phyloP scores from a whole-genome alignment of 2,329 filamentous ascomycete genomes.

The Claviceps monticola region DNA sequence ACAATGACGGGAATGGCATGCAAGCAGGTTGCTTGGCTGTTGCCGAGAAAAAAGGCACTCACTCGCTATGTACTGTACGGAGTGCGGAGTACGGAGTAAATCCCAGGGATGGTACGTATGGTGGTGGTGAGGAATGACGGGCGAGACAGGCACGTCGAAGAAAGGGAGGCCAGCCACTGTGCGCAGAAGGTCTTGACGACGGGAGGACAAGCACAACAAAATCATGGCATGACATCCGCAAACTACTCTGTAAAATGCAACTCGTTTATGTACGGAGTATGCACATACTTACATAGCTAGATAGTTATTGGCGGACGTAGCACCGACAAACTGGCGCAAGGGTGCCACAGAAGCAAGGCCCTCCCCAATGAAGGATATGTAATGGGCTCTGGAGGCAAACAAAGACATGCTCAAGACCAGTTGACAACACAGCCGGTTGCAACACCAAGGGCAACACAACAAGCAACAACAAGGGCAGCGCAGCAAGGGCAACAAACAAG shows the following conservation, averaged over 20 bases:
- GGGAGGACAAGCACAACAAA: too few relatives aligned
- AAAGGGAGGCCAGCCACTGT: constrained; percentile 4
- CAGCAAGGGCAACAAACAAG: too few relatives aligned
- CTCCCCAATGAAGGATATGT: neutral
- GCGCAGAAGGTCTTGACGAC: neutral
- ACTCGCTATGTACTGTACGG: neutral
- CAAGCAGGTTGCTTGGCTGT: neutral
- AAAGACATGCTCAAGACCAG: neutral
- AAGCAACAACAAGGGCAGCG: too few relatives aligned
- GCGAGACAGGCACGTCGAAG: constrained; percentile 18
- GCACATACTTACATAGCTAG: too few relatives aligned
- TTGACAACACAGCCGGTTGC: too few relatives aligned
- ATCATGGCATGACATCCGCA: too few relatives aligned
- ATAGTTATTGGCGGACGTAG: neutral
- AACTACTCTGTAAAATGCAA: too few relatives aligned
- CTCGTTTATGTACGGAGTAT: neutral
- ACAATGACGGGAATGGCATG: constrained; percentile 7
- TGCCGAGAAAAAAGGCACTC: neutral
- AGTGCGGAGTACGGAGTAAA: constrained; percentile 4
- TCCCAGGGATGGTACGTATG: constrained; percentile 14
- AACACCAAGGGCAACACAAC: too few relatives aligned
- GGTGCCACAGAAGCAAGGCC: constrained; percentile 6
- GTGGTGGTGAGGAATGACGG: constrained; percentile 19
- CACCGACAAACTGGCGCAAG: constrained; percentile 7
- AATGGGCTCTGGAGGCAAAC: neutral